A percentile compares a stretch with the other conserved stretches of the same genome.
Evolutionary conservation across 1,284 basidiomycete genomes (phyloP).

Genomic region (Heliocybe sulcata): DNA sequence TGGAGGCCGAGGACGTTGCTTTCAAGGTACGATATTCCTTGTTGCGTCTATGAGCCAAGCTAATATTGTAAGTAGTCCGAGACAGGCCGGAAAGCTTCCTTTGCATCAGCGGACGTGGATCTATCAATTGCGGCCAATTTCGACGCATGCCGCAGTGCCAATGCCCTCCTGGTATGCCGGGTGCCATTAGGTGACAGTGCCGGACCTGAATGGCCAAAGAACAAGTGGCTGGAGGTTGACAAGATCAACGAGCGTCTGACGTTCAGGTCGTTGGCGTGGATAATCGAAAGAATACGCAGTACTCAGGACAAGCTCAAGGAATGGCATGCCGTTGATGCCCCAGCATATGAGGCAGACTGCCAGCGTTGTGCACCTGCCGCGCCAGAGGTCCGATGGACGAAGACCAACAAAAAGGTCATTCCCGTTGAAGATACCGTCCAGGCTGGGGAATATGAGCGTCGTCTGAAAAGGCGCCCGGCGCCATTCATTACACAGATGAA

Average conservation of each 20-base stretch:
- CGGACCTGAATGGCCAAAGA: slow-evolving; percentile 73
- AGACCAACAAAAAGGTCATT: slow-evolving; percentile 49
- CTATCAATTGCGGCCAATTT: slow-evolving; percentile 47
- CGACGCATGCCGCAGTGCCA: slow-evolving; percentile 66
- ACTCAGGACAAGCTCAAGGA: slow-evolving; percentile 56
- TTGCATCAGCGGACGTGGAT: slow-evolving; percentile 50
- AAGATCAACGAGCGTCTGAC: slow-evolving; percentile 78
- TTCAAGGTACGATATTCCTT: slow-evolving; percentile 39
- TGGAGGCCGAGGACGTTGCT: slow-evolving; percentile 31
- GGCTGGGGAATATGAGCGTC: slow-evolving; percentile 82
- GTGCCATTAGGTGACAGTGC: slow-evolving; percentile 64
- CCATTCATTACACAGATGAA: slow-evolving; percentile 87
- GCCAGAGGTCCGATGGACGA: slow-evolving; percentile 73
- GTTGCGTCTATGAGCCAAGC: slow-evolving; percentile 5
- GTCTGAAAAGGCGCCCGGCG: slow-evolving; percentile 80
- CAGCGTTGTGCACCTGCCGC: slow-evolving; percentile 74
- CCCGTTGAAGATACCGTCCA: slow-evolving; percentile 80
- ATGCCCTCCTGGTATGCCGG: slow-evolving; percentile 71
- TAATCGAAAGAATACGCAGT: slow-evolving; percentile 76
- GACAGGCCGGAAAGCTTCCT: slow-evolving; percentile 58
- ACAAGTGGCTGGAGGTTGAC: slow-evolving; percentile 75
- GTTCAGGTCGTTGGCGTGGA: slow-evolving; percentile 80
- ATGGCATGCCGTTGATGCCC: slow-evolving; percentile 46
- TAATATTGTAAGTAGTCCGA: slow-evolving; percentile 17
- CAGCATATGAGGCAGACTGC: slow-evolving; percentile 41